Evolutionary conservation across 192 early-diverging fungal species (phyloP).

Genomic region (Coemansia sp.): DNA sequence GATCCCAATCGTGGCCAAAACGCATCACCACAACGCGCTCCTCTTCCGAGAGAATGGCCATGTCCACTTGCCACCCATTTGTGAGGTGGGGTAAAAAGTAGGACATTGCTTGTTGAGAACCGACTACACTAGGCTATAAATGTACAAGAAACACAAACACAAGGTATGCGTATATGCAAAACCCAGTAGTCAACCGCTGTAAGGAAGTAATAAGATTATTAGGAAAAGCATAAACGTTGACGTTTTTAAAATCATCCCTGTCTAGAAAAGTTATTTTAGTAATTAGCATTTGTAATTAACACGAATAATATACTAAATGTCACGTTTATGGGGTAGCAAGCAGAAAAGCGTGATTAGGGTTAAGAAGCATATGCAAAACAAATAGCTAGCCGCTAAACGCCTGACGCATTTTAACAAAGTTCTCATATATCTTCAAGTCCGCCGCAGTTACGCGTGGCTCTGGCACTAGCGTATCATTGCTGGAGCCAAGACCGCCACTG

Average conservation of each 20-base stretch:
- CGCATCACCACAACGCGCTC: constrained; percentile 96
- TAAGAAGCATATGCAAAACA: too few species aligned
- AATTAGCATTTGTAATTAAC: not conserved
- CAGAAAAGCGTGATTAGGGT: not conserved
- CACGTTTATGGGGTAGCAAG: not conserved
- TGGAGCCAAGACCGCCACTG: not conserved
- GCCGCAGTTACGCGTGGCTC: constrained; percentile 43
- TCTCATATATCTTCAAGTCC: constrained; percentile 43
- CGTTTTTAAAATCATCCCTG: too few species aligned
- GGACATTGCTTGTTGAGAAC: constrained; percentile 28
- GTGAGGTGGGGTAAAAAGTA: constrained; percentile 49
- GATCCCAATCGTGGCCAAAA: constrained; percentile 97
- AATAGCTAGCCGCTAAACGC: constrained; percentile 6
- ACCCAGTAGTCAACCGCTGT: too few species aligned
- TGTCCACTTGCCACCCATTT: constrained; percentile 96
- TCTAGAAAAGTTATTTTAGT: too few species aligned
- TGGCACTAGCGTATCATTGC: constrained; percentile 4
- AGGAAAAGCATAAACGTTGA: too few species aligned
- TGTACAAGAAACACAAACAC: not conserved
- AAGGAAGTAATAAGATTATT: too few species aligned
- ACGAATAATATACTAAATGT: not conserved
- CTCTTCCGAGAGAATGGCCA: constrained; percentile 97
- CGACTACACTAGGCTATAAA: not conserved
- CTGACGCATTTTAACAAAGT: constrained; percentile 43
- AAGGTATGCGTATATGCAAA: not conserved